These are phyloP conservation scores for Aspergillus leporis DNA, from an alignment of 495 filamentous ascomycete species.

Conservation along the genomic window DNA sequence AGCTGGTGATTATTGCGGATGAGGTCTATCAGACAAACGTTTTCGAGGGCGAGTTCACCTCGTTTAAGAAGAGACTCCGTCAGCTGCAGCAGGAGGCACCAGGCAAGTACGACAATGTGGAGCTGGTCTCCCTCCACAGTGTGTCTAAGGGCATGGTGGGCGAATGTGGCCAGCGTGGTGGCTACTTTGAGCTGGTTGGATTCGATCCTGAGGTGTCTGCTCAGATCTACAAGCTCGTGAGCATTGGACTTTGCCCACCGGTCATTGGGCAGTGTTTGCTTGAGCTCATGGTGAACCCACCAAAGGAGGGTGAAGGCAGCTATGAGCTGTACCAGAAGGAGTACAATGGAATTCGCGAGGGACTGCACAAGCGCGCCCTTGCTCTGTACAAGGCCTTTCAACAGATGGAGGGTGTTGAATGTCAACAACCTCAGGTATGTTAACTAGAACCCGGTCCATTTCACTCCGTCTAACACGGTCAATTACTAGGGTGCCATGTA, in stretches of 20 bases:
- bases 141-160: conserved; percentile 97
- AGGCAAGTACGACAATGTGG: conserved; percentile 77
- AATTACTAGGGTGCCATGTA: conserved; percentile 83
- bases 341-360: conserved; percentile 74
- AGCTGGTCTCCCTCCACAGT: conserved; percentile 84
- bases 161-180: conserved; percentile 95
- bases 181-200: conserved; percentile 91
- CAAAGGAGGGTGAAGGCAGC: conserved; percentile 74
- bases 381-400: conserved; percentile 88
- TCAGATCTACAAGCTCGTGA: conserved; percentile 98
- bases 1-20: conserved; percentile 87
- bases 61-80: conserved; percentile 88
- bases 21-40: conserved; percentile 99
- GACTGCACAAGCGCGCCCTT: conserved; percentile 72
- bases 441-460: not conserved
- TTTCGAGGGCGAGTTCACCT: conserved; percentile 88
- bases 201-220: conserved; percentile 84
- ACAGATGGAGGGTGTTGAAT: conserved; percentile 93
- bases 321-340: conserved; percentile 81
- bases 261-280: conserved; percentile 95
- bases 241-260: conserved; percentile 91
- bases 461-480: conserved; percentile 14
- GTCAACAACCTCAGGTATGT: conserved; percentile 70
- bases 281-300: conserved; percentile 96
- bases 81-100: conserved; percentile 75